Evolutionary conservation across 2,329 filamentous ascomycete species (phyloP), one percentile per base, ranked within the genome.

Genomic region (Cladophialophora carrionii): DNA sequence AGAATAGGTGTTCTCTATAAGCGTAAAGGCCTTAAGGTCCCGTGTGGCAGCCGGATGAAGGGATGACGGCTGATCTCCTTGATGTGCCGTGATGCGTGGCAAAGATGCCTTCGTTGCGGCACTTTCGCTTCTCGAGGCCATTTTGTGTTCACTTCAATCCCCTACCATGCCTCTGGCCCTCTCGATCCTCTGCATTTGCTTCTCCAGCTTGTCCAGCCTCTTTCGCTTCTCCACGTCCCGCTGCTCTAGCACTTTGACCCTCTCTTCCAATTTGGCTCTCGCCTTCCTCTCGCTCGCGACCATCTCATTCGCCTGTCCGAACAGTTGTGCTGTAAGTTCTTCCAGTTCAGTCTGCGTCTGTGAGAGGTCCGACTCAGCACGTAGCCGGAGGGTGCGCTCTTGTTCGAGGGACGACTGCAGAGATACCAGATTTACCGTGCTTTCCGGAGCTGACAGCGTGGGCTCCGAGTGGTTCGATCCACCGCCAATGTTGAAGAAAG

Each of bases 231-330:
- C 80, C n/a, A 74, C 72, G 71, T 82, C 80, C 52, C 80, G 73
- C 37, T 76, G 74, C 70, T 82, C 81, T 37, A 82, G 71, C 52
- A 81, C 73, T 34, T 78, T 78, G 0, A 82, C 78, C 31, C 80
- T 72, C 68, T 82, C 79, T 62, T 82, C 80, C 56, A 82, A 71
- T 65, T 78, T 84, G 17, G 82, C 84, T 61, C 85, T 78, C 46
- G 84, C 85, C 72, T 82, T 84, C 29, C 86, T 80, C 76, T 88
- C 87, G 61, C 81, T 77, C 2, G 86, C 85, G 8, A 88, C 86
- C 86, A 88, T 88, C 74, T 88, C 86, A 65, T 88, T 88, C 34
- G 86, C 86, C 72, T 88, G 84, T 59, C 83, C 83, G 73, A 88
- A 88, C 8, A 88, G 74, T 63, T 82, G 81, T 34, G 82, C 83